Base-by-base conservation (phyloP, 352 stramenopile species). In the Phytopythium boreale region DNA sequence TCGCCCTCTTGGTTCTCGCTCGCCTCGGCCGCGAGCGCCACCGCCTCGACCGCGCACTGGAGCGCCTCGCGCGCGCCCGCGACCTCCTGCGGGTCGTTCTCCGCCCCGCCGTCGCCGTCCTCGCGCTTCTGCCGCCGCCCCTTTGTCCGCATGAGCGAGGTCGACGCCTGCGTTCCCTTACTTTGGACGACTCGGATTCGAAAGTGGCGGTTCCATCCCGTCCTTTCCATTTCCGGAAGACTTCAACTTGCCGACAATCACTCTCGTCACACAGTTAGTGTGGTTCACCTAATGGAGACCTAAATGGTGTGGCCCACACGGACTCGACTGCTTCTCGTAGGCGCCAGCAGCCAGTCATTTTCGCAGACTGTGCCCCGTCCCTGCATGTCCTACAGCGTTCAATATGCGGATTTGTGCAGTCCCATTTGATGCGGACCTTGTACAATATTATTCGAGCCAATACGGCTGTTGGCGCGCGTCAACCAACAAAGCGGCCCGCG, bases 301-400 rank as follows among this genome's bases (percentile, higher is more conserved):
- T 1, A 58, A 20, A 10, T n/a, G 20, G 26, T 17, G 47, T 55
- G 47, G 24, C 14, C 4, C 2, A 55, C 26, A 27, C 9, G 22
- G 34, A 7, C 34, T 5, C 4, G 24, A 19, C 26, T 7, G 50
- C 36, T 12, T 58, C 2, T 24, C n/a, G 8, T n/a, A 20, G 29
- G 51, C 27, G 15, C 19, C 4, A 36, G 9, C 53, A 60, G 55
- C 34, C 34, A 60, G n/a, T 60, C 34, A 49, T 49, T 60, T 27
- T 34, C n/a, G 36, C 20, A 44, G 19, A 2, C 3, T 26, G 5
- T 41, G 50, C 5, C 31, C 27, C 31, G 27, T 58, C 29, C 20
- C 51, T 58, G 27, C 8, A 6, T 8, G 1, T 19, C 11, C 2
- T 58, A 58, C 51, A 46, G 17, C 19, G 1, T 7, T 7, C 31